A percentile compares a stretch with the other conserved stretches of the same genome.
Conservation (phyloP, 495 filamentous ascomycete species). For the Peziza echinospora region DNA sequence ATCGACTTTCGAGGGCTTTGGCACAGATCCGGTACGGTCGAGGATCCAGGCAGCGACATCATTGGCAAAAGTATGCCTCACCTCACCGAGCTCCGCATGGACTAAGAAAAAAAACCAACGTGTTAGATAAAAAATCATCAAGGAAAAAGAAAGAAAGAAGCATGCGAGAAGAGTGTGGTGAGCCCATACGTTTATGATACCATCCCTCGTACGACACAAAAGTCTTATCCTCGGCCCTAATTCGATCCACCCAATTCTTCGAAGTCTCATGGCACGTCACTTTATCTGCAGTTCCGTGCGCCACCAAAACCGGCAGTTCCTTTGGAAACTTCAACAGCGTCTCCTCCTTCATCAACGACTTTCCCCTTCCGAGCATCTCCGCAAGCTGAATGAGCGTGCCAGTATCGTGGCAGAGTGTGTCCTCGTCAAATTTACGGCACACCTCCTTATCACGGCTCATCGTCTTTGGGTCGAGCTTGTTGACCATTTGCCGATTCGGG, state of each 20-base stretch:
- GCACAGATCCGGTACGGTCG: no score
- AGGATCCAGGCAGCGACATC: conserved; percentile 63
- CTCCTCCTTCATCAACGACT: conserved; percentile 19
- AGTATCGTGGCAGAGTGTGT: conserved; percentile 50
- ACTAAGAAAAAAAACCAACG: no score
- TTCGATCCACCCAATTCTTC: conserved; percentile 31
- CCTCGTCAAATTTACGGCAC: conserved; percentile 31
- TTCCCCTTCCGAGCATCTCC: conserved; percentile 51
- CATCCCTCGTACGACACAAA: conserved; percentile 58
- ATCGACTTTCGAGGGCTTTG: no score
- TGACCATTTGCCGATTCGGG: conserved; percentile 37
- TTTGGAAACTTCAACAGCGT: conserved; percentile 18
- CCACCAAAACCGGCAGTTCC: conserved; percentile 31
- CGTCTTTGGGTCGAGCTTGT: conserved; percentile 36
- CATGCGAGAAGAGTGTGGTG: no score
- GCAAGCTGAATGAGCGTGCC: conserved; percentile 58
- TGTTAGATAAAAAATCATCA: no score
- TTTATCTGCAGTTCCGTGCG: conserved; percentile 45
- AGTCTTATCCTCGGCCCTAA: conserved; percentile 36
- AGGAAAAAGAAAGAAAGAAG: no score
- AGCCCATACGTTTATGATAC: conserved; percentile 39
- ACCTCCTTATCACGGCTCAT: conserved; percentile 43
- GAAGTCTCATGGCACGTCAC: conserved; percentile 36
- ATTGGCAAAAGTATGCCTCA: conserved; percentile 37
- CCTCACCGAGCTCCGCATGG: conserved; percentile 45